A percentile compares a stretch with the other conserved stretches of the same genome.
Conservation (phyloP, 495 filamentous ascomycete species). For the Aspergillus asperescens region DNA sequence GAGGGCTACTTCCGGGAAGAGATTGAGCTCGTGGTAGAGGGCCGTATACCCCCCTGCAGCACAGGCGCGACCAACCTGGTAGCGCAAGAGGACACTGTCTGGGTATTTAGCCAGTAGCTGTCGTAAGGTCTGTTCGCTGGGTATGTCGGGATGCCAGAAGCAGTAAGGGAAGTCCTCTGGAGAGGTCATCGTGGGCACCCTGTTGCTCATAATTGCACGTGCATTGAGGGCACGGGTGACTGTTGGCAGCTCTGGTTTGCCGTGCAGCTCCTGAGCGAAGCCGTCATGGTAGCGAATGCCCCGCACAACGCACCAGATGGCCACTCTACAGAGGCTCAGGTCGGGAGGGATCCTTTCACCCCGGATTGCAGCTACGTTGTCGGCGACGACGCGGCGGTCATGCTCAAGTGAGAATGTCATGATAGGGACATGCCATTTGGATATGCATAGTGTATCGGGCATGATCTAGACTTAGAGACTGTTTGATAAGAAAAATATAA, state of each 20-base stretch:
- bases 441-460: too few relatives aligned
- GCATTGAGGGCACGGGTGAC: slow-evolving; percentile 11
- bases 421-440: too few relatives aligned
- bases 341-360: too few relatives aligned
- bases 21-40: slow-evolving; percentile 25
- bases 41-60: slow-evolving; percentile 27
- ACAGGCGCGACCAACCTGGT: slow-evolving; percentile 30
- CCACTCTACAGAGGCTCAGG: too few relatives aligned
- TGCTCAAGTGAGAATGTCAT: too few relatives aligned
- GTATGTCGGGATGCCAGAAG: slow-evolving; percentile 38
- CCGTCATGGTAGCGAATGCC: slow-evolving; percentile 19
- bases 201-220: slow-evolving; percentile 12
- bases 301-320: slow-evolving; percentile 21
- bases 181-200: neutral
- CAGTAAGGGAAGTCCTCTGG: slow-evolving; percentile 35
- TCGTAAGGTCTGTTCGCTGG: slow-evolving; percentile 29
- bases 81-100: slow-evolving; percentile 14
- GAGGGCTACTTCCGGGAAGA: slow-evolving; percentile 28
- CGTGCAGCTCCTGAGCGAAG: slow-evolving; percentile 8
- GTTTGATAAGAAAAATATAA: too few relatives aligned
- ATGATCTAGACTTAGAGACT: too few relatives aligned
- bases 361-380: too few relatives aligned
- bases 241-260: neutral
- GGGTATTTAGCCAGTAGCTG: slow-evolving; percentile 16
- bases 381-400: too few relatives aligned